Percentiles rank a stretch among this genome's conserved stretches.
phyloP scores from a whole-genome alignment of 129 eudicot genomes.

The Ambrosia trifida region DNA sequence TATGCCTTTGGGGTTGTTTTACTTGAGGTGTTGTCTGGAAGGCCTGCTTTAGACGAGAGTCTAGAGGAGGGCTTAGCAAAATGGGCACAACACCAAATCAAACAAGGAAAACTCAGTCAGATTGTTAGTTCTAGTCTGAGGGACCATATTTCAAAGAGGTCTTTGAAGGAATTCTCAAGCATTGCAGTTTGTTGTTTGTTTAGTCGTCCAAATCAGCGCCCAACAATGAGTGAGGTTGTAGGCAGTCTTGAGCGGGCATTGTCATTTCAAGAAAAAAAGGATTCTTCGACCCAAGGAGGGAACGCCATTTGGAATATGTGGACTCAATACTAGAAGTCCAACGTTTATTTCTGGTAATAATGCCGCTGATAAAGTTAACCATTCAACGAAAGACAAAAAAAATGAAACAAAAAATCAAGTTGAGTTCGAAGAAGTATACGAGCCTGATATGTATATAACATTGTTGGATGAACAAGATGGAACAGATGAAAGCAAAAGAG shows the following conservation, averaged over 20 bases:
- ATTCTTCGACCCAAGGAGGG: not conserved
- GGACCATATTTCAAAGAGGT: conserved; percentile 8
- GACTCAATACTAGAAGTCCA: not conserved
- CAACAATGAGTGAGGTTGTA: conserved; percentile 16
- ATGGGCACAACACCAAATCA: conserved; percentile 19
- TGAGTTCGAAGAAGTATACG: too few relatives aligned
- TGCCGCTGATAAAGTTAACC: too few relatives aligned
- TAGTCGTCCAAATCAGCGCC: conserved; percentile 3
- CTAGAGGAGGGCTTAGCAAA: conserved; percentile 16
- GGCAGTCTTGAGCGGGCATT: not conserved
- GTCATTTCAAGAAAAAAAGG: conserved; percentile 3
- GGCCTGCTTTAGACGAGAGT: conserved; percentile 11
- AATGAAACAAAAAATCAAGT: too few relatives aligned
- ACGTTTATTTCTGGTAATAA: too few relatives aligned
- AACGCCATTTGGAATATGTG: not conserved
- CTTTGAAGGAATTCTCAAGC: conserved; percentile 5
- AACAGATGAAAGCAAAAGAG: too few relatives aligned
- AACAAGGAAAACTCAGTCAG: conserved; percentile 10
- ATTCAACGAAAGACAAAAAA: too few relatives aligned
- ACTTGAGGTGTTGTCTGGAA: conserved; percentile 13
- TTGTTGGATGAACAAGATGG: too few relatives aligned
- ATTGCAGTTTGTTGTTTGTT: conserved; percentile 1
- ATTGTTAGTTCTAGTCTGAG: conserved; percentile 1
- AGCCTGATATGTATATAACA: too few relatives aligned
- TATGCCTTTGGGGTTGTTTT: conserved; percentile 20